Evolutionary conservation across 2,329 filamentous ascomycete genomes (phyloP).

Genomic region (Elsinoe ampelina): DNA sequence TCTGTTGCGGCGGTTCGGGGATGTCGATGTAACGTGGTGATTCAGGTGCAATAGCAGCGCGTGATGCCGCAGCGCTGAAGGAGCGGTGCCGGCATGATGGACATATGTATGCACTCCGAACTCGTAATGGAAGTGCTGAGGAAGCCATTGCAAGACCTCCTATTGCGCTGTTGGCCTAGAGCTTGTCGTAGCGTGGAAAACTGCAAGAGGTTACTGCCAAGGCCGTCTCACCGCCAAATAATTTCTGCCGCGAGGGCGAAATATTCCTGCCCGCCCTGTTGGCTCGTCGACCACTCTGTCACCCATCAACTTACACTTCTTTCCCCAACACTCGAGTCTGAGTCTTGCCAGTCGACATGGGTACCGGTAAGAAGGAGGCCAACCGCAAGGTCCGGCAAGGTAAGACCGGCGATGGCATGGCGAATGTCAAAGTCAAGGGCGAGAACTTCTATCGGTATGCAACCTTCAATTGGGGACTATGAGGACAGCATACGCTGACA

Average conservation of each 20-base stretch:
- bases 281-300: no score
- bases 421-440: slow-evolving; percentile 85
- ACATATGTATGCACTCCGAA: slow-evolving; percentile 27
- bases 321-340: not conserved
- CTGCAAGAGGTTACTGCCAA: slow-evolving; percentile 5
- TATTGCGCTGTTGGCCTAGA: not conserved
- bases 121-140: slow-evolving; percentile 26
- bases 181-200: slow-evolving; percentile 8
- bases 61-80: slow-evolving; percentile 39
- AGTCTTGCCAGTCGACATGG: slow-evolving; percentile 49
- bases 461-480: not conserved
- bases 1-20: slow-evolving; percentile 64
- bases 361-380: slow-evolving; percentile 85
- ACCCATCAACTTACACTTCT: no score
- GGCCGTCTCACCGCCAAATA: not conserved
- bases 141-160: slow-evolving; percentile 30
- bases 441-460: slow-evolving; percentile 91
- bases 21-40: slow-evolving; percentile 81
- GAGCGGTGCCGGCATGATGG: slow-evolving; percentile 27
- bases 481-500: slow-evolving; percentile 10
- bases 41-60: slow-evolving; percentile 59
- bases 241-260: slow-evolving; percentile 10
- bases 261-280: not conserved
- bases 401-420: slow-evolving; percentile 76
- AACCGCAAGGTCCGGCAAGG: slow-evolving; percentile 75